Conservation (phyloP, 257 asterid genomes). For the Solanum verrucosum region DNA sequence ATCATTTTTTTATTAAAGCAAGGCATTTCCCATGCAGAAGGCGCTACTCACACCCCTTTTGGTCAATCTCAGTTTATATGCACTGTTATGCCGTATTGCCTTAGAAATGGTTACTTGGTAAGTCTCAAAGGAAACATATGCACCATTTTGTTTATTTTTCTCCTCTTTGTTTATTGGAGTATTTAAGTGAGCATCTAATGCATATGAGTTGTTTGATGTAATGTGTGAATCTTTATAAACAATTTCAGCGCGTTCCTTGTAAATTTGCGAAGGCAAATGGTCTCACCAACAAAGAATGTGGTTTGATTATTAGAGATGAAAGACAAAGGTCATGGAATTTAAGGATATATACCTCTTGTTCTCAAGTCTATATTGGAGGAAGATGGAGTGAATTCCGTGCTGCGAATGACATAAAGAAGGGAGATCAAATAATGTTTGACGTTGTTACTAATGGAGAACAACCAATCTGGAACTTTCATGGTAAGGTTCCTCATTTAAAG, state of each 20-base stretch:
- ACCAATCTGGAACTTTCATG: background rate
- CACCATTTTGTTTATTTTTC: background rate
- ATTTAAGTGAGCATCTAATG: background rate
- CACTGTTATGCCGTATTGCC: background rate
- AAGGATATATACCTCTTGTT: background rate
- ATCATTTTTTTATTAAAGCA: background rate
- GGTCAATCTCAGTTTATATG: background rate
- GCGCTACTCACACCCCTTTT: background rate
- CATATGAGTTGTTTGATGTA: background rate
- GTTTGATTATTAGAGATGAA: background rate
- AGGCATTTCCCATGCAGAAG: background rate
- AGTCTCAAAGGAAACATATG: background rate
- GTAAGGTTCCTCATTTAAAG: background rate
- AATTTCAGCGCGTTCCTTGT: background rate
- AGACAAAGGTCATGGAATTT: conserved; percentile 4
- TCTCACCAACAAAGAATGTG: background rate
- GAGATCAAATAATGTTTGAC: background rate
- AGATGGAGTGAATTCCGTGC: background rate
- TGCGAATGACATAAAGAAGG: background rate
- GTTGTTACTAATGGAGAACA: background rate
- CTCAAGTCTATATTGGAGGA: background rate
- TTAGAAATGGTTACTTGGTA: background rate
- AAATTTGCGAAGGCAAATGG: background rate
- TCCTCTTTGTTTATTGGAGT: background rate
- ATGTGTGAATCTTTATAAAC: background rate